Base-by-base conservation (phyloP, 2,329 filamentous ascomycete genomes). In the Sporothrix inflata region DNA sequence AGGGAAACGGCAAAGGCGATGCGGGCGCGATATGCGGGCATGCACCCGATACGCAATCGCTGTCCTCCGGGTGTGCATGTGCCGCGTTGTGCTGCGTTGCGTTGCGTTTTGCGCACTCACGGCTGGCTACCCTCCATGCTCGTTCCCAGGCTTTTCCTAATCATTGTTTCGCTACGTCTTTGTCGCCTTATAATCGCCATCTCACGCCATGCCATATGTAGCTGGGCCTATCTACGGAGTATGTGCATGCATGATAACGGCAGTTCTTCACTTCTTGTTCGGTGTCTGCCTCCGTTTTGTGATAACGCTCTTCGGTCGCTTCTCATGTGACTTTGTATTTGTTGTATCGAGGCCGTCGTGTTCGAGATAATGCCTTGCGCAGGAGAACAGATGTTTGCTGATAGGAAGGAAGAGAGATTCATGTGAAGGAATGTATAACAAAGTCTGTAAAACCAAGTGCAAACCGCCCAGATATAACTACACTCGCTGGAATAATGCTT, bases 41-140 rank as follows among this genome's bases (percentile, higher is more conserved):
- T 45, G 60, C 38, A 45, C 38, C 60, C 38, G 38, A 42, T 45
- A 63, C 60, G 60, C 60, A 63, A 40, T 40, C 55, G 30, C 24
- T 53, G 51, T 12, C 27, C 55, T 38, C 55, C 55, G 55, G 57
- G 19, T 21, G 30, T 38, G 14, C n/a, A 24, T 40, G 60, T 63
- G 38, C 60, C 16, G 47, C 42, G 42, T 42, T 19, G 34, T 19
- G 34, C 24, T 42, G 57, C n/a, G n/a, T 45, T 1, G 38, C 16
- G 21, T 27, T 65, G 19, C 16, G 55, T 45, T 65, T 27, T 16
- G 38, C 5, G 9, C 60, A 55, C 51, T 14, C 6, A 8, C 40
- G 11, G 38, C 60, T 19, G 27, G 14, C 16, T 19, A 40, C 38
- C 11, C 19, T 42, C 34, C 57, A 60, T n/a, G 5, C 24, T 24